These are phyloP conservation scores for Epichloe typhina DNA, from an alignment of 2,329 filamentous ascomycete species.

Conservation along the genomic window DNA sequence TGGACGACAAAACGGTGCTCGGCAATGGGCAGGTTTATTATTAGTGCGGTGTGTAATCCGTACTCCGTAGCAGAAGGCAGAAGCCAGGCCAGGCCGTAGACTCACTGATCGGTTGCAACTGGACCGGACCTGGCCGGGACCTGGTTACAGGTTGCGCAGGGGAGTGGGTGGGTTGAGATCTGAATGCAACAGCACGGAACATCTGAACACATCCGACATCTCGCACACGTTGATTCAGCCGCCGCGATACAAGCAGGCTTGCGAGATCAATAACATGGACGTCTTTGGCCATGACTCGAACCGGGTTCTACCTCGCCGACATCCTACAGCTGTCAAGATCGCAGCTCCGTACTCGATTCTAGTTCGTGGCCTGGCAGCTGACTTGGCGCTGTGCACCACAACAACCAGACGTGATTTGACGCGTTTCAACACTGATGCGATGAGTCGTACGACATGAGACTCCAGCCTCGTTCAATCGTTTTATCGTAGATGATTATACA, in stretches of 20 bases:
- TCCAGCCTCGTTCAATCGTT: background rate
- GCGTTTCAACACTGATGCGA: background rate
- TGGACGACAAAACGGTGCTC: background rate
- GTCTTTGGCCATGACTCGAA: background rate
- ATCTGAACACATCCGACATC: no score
- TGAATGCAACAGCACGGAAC: no score
- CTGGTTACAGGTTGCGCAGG: background rate
- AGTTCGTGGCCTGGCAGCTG: background rate
- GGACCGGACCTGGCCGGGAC: background rate
- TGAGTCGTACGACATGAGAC: background rate
- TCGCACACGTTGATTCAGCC: no score
- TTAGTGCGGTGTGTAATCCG: no score
- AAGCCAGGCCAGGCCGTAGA: background rate
- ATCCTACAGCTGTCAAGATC: background rate
- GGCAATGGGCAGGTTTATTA: background rate
- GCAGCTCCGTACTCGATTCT: background rate
- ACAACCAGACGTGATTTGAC: background rate
- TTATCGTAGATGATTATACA: background rate
- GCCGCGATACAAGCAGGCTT: no score
- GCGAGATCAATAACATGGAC: background rate
- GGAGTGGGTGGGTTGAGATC: conserved; percentile 5
- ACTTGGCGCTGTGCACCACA: background rate
- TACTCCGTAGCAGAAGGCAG: background rate
- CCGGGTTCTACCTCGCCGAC: background rate
- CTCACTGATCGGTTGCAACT: background rate